These are phyloP conservation scores for Boechera stricta DNA, from an alignment of 345 rosid species.

Conservation along the genomic window DNA sequence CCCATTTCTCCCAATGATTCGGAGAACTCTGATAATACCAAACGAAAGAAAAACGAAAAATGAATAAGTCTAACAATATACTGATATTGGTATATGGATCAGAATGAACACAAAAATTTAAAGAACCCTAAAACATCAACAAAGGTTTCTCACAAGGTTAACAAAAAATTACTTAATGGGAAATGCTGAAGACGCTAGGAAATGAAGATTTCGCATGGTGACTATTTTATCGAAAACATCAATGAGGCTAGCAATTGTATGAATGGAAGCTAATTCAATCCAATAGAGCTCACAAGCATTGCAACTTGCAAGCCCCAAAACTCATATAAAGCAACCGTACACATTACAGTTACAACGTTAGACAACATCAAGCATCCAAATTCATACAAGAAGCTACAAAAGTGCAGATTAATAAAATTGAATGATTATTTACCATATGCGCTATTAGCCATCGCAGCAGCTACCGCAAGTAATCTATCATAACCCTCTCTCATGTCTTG, in stretches of 20 bases:
- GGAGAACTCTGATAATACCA: slow-evolving; percentile 74
- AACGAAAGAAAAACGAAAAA: background rate
- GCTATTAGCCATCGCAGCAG: slow-evolving; percentile 92
- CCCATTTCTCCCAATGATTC: slow-evolving; percentile 98
- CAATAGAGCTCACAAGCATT: background rate
- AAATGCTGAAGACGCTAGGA: background rate
- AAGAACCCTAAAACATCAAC: background rate
- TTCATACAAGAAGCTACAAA: background rate
- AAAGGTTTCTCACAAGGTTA: slow-evolving; percentile 11
- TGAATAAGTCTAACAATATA: background rate
- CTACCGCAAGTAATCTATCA: slow-evolving; percentile 90
- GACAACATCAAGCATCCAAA: slow-evolving; percentile 7
- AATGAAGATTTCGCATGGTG: background rate
- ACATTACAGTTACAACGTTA: background rate
- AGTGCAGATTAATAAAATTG: background rate
- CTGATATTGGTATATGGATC: background rate
- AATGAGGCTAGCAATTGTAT: background rate
- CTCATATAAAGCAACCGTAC: background rate
- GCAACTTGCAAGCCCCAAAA: background rate
- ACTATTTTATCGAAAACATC: background rate
- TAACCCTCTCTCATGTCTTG: slow-evolving; percentile 84
- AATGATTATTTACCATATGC: slow-evolving; percentile 67
- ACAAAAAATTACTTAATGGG: background rate
- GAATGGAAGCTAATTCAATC: background rate
- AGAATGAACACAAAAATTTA: background rate